Percentiles rank a stretch among this genome's conserved stretches.
phyloP scores from a whole-genome alignment of 2,329 filamentous ascomycete species.

The Colletotrichum echinochloae region DNA sequence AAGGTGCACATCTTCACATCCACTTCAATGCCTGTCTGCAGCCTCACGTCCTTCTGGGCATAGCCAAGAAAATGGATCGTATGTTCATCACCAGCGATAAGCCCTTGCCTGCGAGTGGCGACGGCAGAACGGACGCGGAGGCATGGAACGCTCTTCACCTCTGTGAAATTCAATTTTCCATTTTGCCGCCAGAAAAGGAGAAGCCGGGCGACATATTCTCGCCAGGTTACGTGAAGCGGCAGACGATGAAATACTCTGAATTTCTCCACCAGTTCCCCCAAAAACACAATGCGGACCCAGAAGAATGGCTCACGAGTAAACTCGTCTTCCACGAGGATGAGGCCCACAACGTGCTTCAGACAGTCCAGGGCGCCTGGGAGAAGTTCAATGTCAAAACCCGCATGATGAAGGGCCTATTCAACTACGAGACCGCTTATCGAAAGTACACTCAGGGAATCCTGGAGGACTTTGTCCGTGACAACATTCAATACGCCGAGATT shows the following conservation, averaged over 20 bases:
- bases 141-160: constrained; percentile 40
- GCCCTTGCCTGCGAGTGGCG: constrained; percentile 51
- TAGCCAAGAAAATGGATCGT: constrained; percentile 66
- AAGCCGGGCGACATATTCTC: constrained; percentile 62
- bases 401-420: constrained; percentile 79
- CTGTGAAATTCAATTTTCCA: constrained; percentile 72
- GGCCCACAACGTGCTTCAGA: constrained; percentile 64
- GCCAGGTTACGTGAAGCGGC: constrained; percentile 56
- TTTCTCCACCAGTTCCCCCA: constrained; percentile 54
- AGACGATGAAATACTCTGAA: constrained; percentile 57
- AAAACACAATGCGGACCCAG: constrained; percentile 47
- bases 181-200: constrained; percentile 50
- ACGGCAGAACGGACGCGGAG: constrained; percentile 41
- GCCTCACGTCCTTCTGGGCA: constrained; percentile 68
- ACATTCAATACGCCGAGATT: constrained; percentile 78
- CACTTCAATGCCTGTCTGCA: constrained; percentile 82
- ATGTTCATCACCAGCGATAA: constrained; percentile 77
- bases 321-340: constrained; percentile 72
- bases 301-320: constrained; percentile 71
- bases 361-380: constrained; percentile 66
- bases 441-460: constrained; percentile 71
- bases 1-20: constrained; percentile 79
- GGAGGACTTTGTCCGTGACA: constrained; percentile 71
- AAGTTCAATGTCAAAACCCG: constrained; percentile 77
- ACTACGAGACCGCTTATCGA: constrained; percentile 72